phyloP scores from a whole-genome alignment of 2,329 filamentous ascomycete genomes.

The Arthrobotrys sphaeroides region DNA sequence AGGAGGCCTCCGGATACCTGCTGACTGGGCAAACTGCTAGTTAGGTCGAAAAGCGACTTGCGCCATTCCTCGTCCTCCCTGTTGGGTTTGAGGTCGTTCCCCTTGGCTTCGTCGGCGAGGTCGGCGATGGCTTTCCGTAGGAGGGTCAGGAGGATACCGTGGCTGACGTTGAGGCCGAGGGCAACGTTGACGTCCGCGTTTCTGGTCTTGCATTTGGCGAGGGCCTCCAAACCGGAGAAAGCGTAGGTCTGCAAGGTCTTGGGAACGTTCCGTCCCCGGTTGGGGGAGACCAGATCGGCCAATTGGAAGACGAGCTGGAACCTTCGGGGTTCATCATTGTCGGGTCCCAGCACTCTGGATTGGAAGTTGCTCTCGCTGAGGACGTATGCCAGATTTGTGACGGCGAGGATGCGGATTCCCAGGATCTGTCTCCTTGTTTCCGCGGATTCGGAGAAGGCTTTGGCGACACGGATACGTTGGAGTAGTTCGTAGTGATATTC shows the following conservation, averaged over 20 bases:
- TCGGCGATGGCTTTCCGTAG: conserved; percentile 88
- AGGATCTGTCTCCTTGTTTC: conserved; percentile 78
- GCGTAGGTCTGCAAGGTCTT: conserved; percentile 82
- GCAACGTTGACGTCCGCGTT: conserved; percentile 84
- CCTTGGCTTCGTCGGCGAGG: conserved; percentile 71
- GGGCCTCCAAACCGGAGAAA: conserved; percentile 81
- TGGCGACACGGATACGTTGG: conserved; percentile 82
- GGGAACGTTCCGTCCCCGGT: conserved; percentile 67
- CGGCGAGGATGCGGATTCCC: conserved; percentile 81
- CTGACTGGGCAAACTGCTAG: conserved; percentile 79
- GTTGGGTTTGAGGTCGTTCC: conserved; percentile 68
- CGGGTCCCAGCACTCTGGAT: conserved; percentile 84
- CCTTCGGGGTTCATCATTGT: conserved; percentile 86
- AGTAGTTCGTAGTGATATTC: conserved; percentile 84
- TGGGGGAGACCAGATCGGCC: conserved; percentile 78
- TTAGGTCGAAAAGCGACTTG: conserved; percentile 85
- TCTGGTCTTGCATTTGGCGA: conserved; percentile 80
- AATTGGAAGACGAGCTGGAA: conserved; percentile 92
- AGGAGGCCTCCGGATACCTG: conserved; percentile 81
- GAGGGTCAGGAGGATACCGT: conserved; percentile 92
- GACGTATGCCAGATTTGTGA: conserved; percentile 91
- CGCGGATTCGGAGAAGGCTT: conserved; percentile 74
- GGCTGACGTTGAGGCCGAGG: conserved; percentile 94
- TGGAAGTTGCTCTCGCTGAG: conserved; percentile 83
- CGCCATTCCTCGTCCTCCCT: conserved; percentile 87